Percentiles rank a stretch among this genome's conserved stretches.
Evolutionary conservation across 306 rosid genomes (phyloP).

Genomic region (Rosa chinensis): DNA sequence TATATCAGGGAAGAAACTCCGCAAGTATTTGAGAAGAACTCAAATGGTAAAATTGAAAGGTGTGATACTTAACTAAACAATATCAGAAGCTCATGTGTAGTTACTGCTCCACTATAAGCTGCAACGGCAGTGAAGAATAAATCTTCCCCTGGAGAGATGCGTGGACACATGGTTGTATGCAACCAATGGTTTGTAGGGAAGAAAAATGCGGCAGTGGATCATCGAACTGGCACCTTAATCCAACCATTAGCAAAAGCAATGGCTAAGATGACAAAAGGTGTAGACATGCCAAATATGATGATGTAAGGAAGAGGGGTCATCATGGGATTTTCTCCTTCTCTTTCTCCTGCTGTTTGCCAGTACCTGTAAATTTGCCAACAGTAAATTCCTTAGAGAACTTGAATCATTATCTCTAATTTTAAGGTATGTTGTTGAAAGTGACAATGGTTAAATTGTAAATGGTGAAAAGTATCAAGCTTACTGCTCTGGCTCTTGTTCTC

Average conservation of each 20-base stretch:
- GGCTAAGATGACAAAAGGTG: constrained; percentile 97
- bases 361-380: constrained; percentile 45
- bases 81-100: constrained; percentile 27
- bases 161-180: background rate
- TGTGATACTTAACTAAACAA: constrained; percentile 2
- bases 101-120: constrained; percentile 3
- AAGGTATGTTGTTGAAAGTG: background rate
- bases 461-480: constrained; percentile 27
- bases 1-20: background rate
- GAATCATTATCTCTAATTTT: background rate
- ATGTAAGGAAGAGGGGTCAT: constrained; percentile 94
- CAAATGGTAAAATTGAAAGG: constrained; percentile 10
- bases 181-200: background rate
- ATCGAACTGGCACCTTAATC: constrained; percentile 87
- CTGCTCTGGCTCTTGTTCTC: constrained; percentile 93
- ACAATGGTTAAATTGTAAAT: background rate
- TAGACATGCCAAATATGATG: constrained; percentile 94
- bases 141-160: background rate
- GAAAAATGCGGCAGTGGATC: constrained; percentile 12
- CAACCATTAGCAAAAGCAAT: constrained; percentile 98
- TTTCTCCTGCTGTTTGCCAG: constrained; percentile 97
- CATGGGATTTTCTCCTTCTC: constrained; percentile 98
- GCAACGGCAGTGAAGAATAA: background rate
- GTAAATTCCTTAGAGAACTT: constrained; percentile 1
- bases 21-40: constrained; percentile 13